Evolutionary conservation across 148 eudicot species (phyloP).

Genomic region (Cornus controversa): DNA sequence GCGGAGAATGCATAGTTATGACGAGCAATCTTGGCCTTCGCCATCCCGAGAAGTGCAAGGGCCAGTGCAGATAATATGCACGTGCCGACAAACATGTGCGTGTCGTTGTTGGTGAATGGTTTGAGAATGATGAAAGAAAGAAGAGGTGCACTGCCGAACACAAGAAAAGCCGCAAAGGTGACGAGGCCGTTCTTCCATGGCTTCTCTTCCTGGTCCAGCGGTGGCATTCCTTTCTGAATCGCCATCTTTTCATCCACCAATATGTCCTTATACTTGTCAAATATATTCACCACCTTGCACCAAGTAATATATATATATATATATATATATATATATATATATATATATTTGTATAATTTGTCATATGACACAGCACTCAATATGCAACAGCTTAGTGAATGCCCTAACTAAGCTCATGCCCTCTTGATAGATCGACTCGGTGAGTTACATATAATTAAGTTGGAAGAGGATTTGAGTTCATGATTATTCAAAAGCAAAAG

Average conservation of each 20-base stretch:
- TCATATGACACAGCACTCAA: no score
- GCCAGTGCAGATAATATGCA: conserved; percentile 61
- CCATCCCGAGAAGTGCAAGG: conserved; percentile 52
- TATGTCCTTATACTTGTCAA: conserved; percentile 56
- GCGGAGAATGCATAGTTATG: conserved; percentile 40
- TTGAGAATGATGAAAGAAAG: conserved; percentile 66
- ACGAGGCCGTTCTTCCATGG: conserved; percentile 76
- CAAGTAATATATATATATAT: background rate
- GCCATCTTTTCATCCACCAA: conserved; percentile 59
- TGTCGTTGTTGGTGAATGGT: conserved; percentile 56
- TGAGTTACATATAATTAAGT: no score
- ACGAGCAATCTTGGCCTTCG: conserved; percentile 58
- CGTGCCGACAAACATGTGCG: conserved; percentile 52
- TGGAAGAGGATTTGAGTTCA: no score
- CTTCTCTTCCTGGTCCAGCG: conserved; percentile 46
- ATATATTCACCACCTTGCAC: conserved; percentile 55
- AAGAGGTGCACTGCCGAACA: conserved; percentile 61
- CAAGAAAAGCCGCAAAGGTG: conserved; percentile 53
- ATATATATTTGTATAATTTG: no score
- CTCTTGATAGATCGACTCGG: no score
- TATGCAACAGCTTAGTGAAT: no score
- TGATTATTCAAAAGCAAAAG: no score
- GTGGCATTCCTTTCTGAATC: conserved; percentile 39
- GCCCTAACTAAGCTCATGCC: no score
- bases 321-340: no score